phyloP scores from a whole-genome alignment of 108 stramenopile species.

The Licmophora abbreviata region DNA sequence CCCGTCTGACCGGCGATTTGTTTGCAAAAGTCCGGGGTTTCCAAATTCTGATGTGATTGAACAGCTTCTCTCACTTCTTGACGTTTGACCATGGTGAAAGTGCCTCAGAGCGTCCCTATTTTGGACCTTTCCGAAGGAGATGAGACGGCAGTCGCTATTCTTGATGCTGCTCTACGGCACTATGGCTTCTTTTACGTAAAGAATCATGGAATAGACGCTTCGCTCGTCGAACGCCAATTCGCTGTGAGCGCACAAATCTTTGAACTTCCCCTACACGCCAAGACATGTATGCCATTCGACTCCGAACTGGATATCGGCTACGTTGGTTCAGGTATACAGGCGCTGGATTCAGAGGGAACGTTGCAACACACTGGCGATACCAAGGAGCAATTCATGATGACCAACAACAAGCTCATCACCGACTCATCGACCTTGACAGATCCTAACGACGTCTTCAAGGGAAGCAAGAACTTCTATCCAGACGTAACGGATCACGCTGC shows the following conservation, averaged over 20 bases:
- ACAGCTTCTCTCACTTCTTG: no score
- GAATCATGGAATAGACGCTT: conserved; percentile 6
- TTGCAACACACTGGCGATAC: conserved; percentile 4
- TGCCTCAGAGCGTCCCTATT: conserved; percentile 3
- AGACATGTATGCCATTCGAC: conserved; percentile 10
- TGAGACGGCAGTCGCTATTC: background rate
- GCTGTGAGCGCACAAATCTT: conserved; percentile 1
- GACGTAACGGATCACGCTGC: conserved; percentile 5
- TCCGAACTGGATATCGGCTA: conserved; percentile 8
- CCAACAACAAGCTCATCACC: conserved; percentile 11
- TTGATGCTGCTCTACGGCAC: conserved; percentile 5
- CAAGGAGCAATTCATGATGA: conserved; percentile 15
- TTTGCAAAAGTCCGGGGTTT: no score
- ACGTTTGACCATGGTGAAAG: no score
- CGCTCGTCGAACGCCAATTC: conserved; percentile 3
- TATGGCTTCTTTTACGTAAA: conserved; percentile 15
- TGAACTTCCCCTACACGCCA: conserved; percentile 6
- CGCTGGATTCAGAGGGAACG: background rate
- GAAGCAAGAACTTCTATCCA: conserved; percentile 9
- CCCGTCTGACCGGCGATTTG: no score
- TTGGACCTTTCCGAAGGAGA: background rate
- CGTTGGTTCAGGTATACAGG: conserved; percentile 2
- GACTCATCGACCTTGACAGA: conserved; percentile 1
- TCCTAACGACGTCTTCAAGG: conserved; percentile 9
- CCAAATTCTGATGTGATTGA: no score